Conservation (phyloP, 2,329 filamentous ascomycete genomes). For the Fusarium sp. region DNA sequence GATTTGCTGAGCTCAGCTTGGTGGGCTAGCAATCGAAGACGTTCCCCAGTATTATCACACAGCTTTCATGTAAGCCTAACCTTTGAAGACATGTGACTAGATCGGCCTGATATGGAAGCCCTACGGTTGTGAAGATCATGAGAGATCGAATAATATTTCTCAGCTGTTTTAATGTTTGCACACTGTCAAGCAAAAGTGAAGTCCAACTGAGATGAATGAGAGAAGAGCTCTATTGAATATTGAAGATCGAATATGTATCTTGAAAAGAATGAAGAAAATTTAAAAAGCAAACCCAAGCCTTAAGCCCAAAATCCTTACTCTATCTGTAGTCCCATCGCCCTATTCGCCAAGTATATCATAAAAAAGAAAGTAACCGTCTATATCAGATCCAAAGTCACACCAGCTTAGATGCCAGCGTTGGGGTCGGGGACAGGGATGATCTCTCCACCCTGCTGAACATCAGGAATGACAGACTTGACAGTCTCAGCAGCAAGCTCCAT, state of each 20-base stretch:
- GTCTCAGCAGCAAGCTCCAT: constrained; percentile 54
- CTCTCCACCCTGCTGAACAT: constrained; percentile 53
- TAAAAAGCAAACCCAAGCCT: not conserved
- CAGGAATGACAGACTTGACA: constrained; percentile 50
- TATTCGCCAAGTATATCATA: not conserved
- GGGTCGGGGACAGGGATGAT: constrained; percentile 60
- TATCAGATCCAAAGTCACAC: not conserved
- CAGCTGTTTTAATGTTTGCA: no score
- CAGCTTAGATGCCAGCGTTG: constrained; percentile 53
- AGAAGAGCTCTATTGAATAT: not conserved
- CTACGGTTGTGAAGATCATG: no score
- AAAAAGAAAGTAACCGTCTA: constrained; percentile 4
- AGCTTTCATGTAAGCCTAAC: no score
- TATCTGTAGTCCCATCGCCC: not conserved
- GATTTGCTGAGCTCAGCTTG: no score
- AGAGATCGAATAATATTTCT: no score
- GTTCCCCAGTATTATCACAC: no score
- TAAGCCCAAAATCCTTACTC: not conserved
- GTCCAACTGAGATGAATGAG: not conserved
- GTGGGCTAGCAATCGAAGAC: no score
- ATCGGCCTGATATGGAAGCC: no score
- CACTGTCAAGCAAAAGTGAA: not conserved
- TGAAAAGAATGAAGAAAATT: constrained; percentile 18
- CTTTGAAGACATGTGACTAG: no score
- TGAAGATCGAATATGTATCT: constrained; percentile 9